These are phyloP conservation scores for Lachnellula arida DNA, from an alignment of 2,329 filamentous ascomycete genomes.

Conservation along the genomic window DNA sequence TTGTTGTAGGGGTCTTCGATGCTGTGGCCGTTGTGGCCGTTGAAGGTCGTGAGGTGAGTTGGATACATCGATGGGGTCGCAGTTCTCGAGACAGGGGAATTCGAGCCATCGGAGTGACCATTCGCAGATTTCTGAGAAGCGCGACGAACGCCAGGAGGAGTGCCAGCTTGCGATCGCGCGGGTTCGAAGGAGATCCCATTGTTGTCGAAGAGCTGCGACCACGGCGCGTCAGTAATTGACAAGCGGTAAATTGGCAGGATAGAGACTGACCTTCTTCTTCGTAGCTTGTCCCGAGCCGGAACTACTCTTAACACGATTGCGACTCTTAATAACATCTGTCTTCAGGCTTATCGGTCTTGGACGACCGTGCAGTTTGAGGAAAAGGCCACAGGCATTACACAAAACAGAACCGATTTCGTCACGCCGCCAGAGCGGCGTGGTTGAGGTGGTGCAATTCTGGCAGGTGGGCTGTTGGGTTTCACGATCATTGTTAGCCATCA, in stretches of 20 bases:
- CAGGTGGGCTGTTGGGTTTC: conserved; percentile 80
- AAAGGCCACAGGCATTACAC: conserved; percentile 97
- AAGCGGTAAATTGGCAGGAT: background rate
- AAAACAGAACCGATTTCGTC: conserved; percentile 94
- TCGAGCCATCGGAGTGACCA: conserved; percentile 67
- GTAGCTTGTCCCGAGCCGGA: conserved; percentile 67
- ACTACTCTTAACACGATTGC: conserved; percentile 87
- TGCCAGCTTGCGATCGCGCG: conserved; percentile 50
- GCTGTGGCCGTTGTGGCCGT: conserved; percentile 47
- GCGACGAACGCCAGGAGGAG: conserved; percentile 54
- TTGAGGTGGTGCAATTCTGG: conserved; percentile 93
- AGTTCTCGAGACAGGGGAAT: conserved; percentile 75
- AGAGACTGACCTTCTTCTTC: conserved; percentile 70
- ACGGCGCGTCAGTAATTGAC: conserved; percentile 19
- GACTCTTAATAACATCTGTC: conserved; percentile 99
- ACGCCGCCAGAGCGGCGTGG: conserved; percentile 93
- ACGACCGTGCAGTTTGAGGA: conserved; percentile 92
- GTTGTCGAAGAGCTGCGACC: conserved; percentile 37
- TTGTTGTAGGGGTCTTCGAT: conserved; percentile 64
- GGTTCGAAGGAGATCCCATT: conserved; percentile 52
- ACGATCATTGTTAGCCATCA: conserved; percentile 43
- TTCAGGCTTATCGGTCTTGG: conserved; percentile 93
- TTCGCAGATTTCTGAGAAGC: conserved; percentile 68
- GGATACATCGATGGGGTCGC: conserved; percentile 72
- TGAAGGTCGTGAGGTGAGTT: conserved; percentile 74